Evolutionary conservation across 2,329 filamentous ascomycete genomes (phyloP), one percentile per base, ranked within the genome.

Genomic region (Scytalidium lignicola): DNA sequence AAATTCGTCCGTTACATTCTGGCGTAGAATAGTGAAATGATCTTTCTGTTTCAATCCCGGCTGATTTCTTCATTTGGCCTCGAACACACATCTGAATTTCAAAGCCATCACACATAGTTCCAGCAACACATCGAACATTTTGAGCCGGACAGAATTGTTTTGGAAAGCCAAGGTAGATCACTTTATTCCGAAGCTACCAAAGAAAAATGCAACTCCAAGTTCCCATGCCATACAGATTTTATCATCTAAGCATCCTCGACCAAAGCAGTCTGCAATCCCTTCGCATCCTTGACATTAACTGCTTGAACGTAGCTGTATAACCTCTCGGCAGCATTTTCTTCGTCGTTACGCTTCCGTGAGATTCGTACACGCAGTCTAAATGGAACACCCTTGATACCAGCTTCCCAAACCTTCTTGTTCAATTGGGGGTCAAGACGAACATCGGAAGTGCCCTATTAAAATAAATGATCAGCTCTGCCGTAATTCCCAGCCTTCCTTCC

Each of bases 391-490:
- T 97, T 99, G 82, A 99, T 85, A 75, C 93, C 93, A 70, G 86
- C 81, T 79, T 99, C 93, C 93, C 93, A 99, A 74, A 99, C 92
- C 85, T 99, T 97, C 89, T 99, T 99, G 88, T 99, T 99, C 70
- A 99, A 80, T 79, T 93, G 88, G 70, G 93, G 93, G 83, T 99
- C 93, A 71, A 99, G 78, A 67, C 93, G 93, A 78, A 99, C 93
- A 73, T 99, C 93, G 69, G 82, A 76, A 77, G 93, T 99, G 72
- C 92, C 92, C 93, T 99, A 65, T 52, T 46, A 23, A 54, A 49
- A 52, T 45, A 51, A 48, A 48, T 60, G 10, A 22, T 53, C 41
- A 55, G 58, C 64, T 43, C 51, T 29, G 45, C 50, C 43, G 50
- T 52, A 40, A 48, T 6, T 41, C 48, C 40, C 49, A 20, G 15